Evolutionary conservation across 2,329 filamentous ascomycete genomes (phyloP).

Genomic region (Colletotrichum tropicicola): DNA sequence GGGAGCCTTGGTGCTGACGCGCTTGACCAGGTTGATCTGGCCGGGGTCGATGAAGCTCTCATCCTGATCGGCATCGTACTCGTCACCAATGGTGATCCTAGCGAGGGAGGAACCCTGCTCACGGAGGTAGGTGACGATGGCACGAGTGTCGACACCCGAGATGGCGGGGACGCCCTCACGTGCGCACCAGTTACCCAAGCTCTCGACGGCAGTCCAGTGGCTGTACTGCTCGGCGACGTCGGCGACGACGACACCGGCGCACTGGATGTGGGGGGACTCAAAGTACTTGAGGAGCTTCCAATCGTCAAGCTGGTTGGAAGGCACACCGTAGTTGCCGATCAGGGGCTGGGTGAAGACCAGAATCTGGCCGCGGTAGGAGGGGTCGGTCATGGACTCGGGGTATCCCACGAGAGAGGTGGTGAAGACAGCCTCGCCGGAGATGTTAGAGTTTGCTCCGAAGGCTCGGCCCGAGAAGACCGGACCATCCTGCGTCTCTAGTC

Average conservation of each 20-base stretch:
- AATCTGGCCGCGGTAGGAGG: slow-evolving; percentile 92
- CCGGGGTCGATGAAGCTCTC: slow-evolving; percentile 95
- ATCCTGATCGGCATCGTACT: slow-evolving; percentile 98
- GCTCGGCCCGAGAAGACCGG: slow-evolving; percentile 96
- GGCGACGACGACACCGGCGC: slow-evolving; percentile 92
- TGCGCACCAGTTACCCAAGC: slow-evolving; percentile 91
- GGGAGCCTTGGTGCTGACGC: slow-evolving; percentile 96
- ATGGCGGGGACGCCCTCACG: slow-evolving; percentile 96
- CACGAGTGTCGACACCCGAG: slow-evolving; percentile 95
- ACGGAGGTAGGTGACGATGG: slow-evolving; percentile 93
- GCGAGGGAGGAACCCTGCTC: slow-evolving; percentile 97
- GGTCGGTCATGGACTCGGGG: slow-evolving; percentile 92
- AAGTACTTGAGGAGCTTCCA: slow-evolving; percentile 96
- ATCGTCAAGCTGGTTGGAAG: slow-evolving; percentile 84
- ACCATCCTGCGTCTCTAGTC: slow-evolving; percentile 71
- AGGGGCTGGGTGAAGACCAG: slow-evolving; percentile 97
- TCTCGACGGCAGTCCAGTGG: slow-evolving; percentile 98
- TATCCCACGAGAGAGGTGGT: slow-evolving; percentile 98
- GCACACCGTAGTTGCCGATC: slow-evolving; percentile 98
- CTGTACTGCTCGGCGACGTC: slow-evolving; percentile 95
- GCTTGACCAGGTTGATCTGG: slow-evolving; percentile 95
- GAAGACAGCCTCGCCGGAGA: slow-evolving; percentile 98
- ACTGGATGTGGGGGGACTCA: slow-evolving; percentile 97
- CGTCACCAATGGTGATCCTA: slow-evolving; percentile 92
- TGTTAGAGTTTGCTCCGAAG: slow-evolving; percentile 95